Evolutionary conservation across 129 eudicot species (phyloP), one percentile per base, ranked within the genome.

Genomic region (Arctium minus): DNA sequence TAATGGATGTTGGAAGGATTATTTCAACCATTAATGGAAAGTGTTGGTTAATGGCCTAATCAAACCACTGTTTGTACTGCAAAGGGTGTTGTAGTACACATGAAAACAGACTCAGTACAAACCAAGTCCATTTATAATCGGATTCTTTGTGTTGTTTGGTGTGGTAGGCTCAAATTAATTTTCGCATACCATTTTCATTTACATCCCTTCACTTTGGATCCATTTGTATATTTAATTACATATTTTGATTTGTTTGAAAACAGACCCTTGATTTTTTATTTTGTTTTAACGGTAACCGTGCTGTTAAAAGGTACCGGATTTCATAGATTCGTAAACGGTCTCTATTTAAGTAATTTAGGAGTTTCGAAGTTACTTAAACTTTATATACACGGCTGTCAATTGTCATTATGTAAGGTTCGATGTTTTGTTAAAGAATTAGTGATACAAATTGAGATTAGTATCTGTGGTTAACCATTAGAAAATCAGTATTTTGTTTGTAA

Each of bases 31-130:
- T 84, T 84, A 73, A 84, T 62, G 79, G 83, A 60, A 60, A 60
- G 68, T 17, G 29, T 9, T 60, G 68, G 68, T 60, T 78, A 73
- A 84, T 78, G 83, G 83, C 12, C 12, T 84, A 84, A 84, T 84
- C 71, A 73, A 78, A 60, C 53, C 40, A 62, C 42, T 79, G 30
- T 73, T 80, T 79, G 87, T 84, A 84, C 87, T 84, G 83, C 87
- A 84, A 84, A 82, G 8, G 9, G 68, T 60, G 50, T 39, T 84
- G 86, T 84, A 78, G 83, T 78, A 78, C 83, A 78, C 60, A 62
- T 33, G 70, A 79, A 72, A 62, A 27, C 27, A 78, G 17, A 46
- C 40, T 44, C 35, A 73, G 79, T 78, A 79, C 80, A 84, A 40
- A n/a, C 12, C 11, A 73, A 32, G 33, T 73, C 44, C 22, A 40